A percentile compares a stretch with the other conserved stretches of the same genome.
Evolutionary conservation across 1,284 basidiomycete genomes (phyloP).

Genomic region (Pascua guehoae): DNA sequence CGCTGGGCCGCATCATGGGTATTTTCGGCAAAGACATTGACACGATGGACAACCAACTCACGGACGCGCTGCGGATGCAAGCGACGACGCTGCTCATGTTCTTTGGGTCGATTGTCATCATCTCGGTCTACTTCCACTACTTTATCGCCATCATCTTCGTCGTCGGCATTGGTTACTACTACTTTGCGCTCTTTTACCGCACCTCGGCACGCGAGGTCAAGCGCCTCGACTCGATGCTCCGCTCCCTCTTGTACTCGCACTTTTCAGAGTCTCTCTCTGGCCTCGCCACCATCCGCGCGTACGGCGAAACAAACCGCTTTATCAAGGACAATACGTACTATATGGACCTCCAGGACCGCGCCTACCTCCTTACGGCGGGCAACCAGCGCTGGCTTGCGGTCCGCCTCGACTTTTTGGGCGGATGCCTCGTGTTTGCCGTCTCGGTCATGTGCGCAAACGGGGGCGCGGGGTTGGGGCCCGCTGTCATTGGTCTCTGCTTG

Average conservation of each 20-base stretch:
- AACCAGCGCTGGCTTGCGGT: slow-evolving; percentile 67
- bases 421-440: slow-evolving; percentile 62
- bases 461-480: slow-evolving; percentile 58
- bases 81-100: slow-evolving; percentile 35
- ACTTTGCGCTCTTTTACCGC: slow-evolving; percentile 63
- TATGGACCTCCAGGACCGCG: slow-evolving; percentile 71
- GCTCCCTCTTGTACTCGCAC: slow-evolving; percentile 70
- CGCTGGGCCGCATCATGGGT: slow-evolving; percentile 61
- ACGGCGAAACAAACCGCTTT: slow-evolving; percentile 63
- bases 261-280: slow-evolving; percentile 74
- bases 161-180: slow-evolving; percentile 35
- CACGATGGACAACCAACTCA: slow-evolving; percentile 65
- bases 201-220: slow-evolving; percentile 71
- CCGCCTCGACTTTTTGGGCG: slow-evolving; percentile 70
- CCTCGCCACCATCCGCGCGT: slow-evolving; percentile 70
- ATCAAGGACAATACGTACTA: slow-evolving; percentile 64
- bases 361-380: slow-evolving; percentile 52
- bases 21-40: slow-evolving; percentile 62
- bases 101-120: slow-evolving; percentile 61
- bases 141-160: slow-evolving; percentile 54
- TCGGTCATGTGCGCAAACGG: slow-evolving; percentile 51
- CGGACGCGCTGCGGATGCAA: slow-evolving; percentile 63
- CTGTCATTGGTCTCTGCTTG: slow-evolving; percentile 68
- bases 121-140: slow-evolving; percentile 66
- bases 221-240: slow-evolving; percentile 59